A percentile compares a stretch with the other conserved stretches of the same genome.
Conservation (phyloP, 768 basidiomycete genomes). For the Pleurotus pulmonarius region DNA sequence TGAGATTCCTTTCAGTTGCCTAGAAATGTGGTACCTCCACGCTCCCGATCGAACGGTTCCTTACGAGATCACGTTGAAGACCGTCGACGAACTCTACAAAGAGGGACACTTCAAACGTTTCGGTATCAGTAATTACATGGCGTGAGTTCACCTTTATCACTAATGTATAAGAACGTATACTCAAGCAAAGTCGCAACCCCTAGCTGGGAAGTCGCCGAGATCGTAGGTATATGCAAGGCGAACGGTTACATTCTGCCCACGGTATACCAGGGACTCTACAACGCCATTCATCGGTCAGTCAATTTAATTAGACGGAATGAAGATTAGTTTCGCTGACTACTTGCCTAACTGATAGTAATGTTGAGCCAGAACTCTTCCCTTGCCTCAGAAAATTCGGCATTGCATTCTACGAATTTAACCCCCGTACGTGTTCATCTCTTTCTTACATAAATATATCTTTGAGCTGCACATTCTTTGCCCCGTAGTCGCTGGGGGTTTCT, state of each 20-base stretch:
- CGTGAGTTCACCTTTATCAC: slow-evolving; percentile 26
- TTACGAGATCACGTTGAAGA: slow-evolving; percentile 52
- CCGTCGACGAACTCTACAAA: slow-evolving; percentile 50
- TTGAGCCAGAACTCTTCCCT: slow-evolving; percentile 48
- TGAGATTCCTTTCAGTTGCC: slow-evolving; percentile 27
- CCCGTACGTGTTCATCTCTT: slow-evolving; percentile 29
- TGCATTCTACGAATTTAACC: slow-evolving; percentile 56
- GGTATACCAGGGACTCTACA: slow-evolving; percentile 35
- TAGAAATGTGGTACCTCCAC: slow-evolving; percentile 55
- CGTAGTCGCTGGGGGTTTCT: slow-evolving; percentile 54
- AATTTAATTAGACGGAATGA: slow-evolving; percentile 38
- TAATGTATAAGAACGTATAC: neutral
- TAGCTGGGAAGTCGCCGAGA: slow-evolving; percentile 36
- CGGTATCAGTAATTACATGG: slow-evolving; percentile 58
- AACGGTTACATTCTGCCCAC: slow-evolving; percentile 39
- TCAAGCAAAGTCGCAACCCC: neutral
- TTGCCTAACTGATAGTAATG: slow-evolving; percentile 48
- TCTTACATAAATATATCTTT: neutral
- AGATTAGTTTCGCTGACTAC: too few relatives aligned
- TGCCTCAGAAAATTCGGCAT: slow-evolving; percentile 42
- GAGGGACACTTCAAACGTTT: slow-evolving; percentile 61
- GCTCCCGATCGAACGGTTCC: slow-evolving; percentile 56
- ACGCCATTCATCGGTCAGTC: slow-evolving; percentile 15
- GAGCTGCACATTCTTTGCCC: too few relatives aligned
- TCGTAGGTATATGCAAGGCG: slow-evolving; percentile 39